Evolutionary conservation across 2,329 filamentous ascomycete genomes (phyloP).

Genomic region (Alternaria incomplexa): DNA sequence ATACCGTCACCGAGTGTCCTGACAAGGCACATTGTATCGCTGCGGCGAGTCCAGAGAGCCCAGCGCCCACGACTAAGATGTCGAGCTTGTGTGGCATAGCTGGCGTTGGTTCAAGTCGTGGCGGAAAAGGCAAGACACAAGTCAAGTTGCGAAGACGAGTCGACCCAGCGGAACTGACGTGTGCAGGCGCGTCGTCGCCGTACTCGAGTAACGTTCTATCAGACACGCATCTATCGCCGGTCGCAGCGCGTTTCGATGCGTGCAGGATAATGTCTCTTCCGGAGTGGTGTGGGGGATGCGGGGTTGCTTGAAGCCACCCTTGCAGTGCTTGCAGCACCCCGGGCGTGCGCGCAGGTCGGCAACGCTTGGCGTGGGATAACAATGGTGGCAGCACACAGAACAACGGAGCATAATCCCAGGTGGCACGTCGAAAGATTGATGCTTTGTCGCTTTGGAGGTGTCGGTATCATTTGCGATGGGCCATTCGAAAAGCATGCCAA

Average conservation of each 20-base stretch:
- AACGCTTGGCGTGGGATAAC: conserved; percentile 8
- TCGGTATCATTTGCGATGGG: not conserved
- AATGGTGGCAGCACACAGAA: not conserved
- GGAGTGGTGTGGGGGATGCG: not conserved
- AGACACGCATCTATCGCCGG: not conserved
- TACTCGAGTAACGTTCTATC: not conserved
- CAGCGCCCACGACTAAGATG: conserved; percentile 46
- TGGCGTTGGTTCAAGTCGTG: not conserved
- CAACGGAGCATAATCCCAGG: not conserved
- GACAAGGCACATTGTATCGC: conserved; percentile 51
- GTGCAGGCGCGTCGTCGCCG: not conserved
- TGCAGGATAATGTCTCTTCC: not conserved
- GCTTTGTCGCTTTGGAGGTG: not conserved
- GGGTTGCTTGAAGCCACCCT: not conserved
- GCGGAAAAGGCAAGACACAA: not conserved
- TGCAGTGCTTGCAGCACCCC: not conserved
- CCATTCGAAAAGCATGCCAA: not conserved
- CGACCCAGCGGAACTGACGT: not conserved
- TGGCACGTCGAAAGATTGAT: not conserved
- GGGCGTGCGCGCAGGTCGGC: not conserved
- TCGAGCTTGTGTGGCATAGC: conserved; percentile 18
- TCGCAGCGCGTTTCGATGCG: not conserved
- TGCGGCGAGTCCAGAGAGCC: conserved; percentile 53
- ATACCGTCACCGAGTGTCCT: conserved; percentile 50
- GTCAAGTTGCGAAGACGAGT: not conserved